Conservation (phyloP, 2,329 filamentous ascomycete species). For the Penicillium occitanis region DNA sequence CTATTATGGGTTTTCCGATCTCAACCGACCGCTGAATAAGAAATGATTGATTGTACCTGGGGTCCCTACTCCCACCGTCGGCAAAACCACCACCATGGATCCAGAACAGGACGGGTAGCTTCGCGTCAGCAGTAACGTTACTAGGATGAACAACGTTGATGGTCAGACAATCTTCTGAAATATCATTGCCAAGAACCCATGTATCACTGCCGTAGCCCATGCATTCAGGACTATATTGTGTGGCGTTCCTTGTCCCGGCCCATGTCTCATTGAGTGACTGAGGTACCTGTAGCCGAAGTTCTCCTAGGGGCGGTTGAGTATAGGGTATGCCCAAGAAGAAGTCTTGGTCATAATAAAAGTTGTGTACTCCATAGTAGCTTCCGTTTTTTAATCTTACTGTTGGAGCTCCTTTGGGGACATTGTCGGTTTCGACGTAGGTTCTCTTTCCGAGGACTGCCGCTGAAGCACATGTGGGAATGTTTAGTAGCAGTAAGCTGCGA, state of each 20-base stretch:
- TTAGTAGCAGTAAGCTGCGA: not conserved
- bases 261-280: constrained; percentile 54
- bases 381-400: constrained; percentile 14
- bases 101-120: constrained; percentile 37
- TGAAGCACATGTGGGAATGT: not conserved
- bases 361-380: constrained; percentile 14
- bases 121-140: constrained; percentile 42
- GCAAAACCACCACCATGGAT: constrained; percentile 52
- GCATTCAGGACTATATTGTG: constrained; percentile 60
- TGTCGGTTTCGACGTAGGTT: not conserved
- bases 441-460: not conserved
- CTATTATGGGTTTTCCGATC: constrained; percentile 44
- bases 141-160: constrained; percentile 61
- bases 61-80: constrained; percentile 41
- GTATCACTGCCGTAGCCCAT: constrained; percentile 64
- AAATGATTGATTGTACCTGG: constrained; percentile 31
- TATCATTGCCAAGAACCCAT: constrained; percentile 39
- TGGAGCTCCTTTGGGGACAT: not conserved
- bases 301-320: constrained; percentile 66
- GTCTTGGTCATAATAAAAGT: constrained; percentile 44
- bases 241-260: constrained; percentile 63
- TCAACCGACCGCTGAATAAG: constrained; percentile 43
- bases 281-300: constrained; percentile 68
- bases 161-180: constrained; percentile 65
- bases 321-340: constrained; percentile 74